Base-by-base conservation (phyloP, 1,284 basidiomycete species). In the Puccinia triticina region DNA sequence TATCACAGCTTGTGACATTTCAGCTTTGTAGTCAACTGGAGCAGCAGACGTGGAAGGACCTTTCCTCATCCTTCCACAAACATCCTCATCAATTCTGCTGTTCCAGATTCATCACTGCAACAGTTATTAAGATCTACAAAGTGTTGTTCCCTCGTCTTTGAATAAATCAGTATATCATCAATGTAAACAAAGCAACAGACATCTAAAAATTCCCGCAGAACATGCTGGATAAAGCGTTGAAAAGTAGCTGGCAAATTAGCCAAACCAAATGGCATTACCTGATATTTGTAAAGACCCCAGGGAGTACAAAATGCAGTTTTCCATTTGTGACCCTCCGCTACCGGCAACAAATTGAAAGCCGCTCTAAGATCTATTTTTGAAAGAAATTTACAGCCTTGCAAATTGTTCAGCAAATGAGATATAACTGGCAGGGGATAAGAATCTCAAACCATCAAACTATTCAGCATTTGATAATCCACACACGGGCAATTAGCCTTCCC, bases 231-330 rank as follows among this genome's bases (percentile, higher is more conserved):
- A 46, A 12, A 83, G 21, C 82, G 76, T 32, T 64, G 75, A 57
- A 77, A 66, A 5, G 61, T 48, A 0, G 87, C 85, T 0, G 88
- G 88, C 0, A 87, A 87, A 83, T 89, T 89, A 66, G 86, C 87
- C 7, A 89, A 84, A 0, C 88, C 87, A 74, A 88, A 88, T 0
- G 87, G 88, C 87, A 89, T 88, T n/a, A 89, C 87, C 1, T 84
- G 79, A 81, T 84, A 88, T 83, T 89, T 86, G 82, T 86, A 89
- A 5, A 86, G 84, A 0, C 89, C 88, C n/a, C 86, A 87, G 21
- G 84, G 86, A 0, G 77, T 88, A 87, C 83, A 32, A 84, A 89
- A 89, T 0, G 87, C 86, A 0, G 88, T 88, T 69, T 88, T 88
- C 85, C 85, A 86, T 59, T 87, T 85, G 59, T 87, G 84, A 0